A percentile compares a stretch with the other conserved stretches of the same genome.
These are phyloP conservation scores for Macaranga tanarius DNA, from an alignment of 441 rosid species.

Conservation along the genomic window DNA sequence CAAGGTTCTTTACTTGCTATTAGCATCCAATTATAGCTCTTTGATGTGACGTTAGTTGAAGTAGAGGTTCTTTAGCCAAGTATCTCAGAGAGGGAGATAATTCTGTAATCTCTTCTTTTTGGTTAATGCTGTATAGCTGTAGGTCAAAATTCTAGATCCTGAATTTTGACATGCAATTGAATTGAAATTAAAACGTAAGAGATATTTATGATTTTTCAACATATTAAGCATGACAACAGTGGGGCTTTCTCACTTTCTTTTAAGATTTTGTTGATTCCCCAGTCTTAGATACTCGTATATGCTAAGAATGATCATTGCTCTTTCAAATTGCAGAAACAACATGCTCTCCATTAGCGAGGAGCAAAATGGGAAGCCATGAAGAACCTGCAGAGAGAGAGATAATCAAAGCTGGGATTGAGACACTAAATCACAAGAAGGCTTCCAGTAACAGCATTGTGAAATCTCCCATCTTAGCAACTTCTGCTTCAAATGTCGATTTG, in stretches of 20 bases:
- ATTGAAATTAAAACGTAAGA: background rate
- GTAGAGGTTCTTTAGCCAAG: background rate
- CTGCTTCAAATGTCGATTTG: conserved; percentile 10
- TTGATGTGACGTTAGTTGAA: background rate
- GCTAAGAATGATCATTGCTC: background rate
- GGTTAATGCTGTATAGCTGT: background rate
- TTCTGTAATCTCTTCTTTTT: background rate
- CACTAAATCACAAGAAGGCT: conserved; percentile 15
- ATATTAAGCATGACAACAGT: background rate
- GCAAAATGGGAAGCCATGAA: conserved; percentile 23
- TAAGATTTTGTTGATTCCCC: no score
- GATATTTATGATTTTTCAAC: background rate
- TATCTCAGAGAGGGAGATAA: background rate
- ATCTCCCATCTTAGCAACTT: conserved; percentile 19
- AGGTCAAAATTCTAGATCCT: background rate
- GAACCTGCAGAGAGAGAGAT: conserved; percentile 24
- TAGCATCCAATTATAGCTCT: background rate
- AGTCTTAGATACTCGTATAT: background rate
- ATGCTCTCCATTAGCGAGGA: conserved; percentile 25
- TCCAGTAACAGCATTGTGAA: conserved; percentile 19
- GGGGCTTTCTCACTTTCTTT: background rate
- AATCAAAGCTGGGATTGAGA: conserved; percentile 19
- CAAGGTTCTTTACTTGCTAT: background rate
- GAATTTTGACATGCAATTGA: background rate
- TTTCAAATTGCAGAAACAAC: conserved; percentile 35